Percentiles rank a stretch among this genome's conserved stretches.
Conservation (phyloP, 2,329 filamentous ascomycete genomes). For the Scedosporium aurantiacum region DNA sequence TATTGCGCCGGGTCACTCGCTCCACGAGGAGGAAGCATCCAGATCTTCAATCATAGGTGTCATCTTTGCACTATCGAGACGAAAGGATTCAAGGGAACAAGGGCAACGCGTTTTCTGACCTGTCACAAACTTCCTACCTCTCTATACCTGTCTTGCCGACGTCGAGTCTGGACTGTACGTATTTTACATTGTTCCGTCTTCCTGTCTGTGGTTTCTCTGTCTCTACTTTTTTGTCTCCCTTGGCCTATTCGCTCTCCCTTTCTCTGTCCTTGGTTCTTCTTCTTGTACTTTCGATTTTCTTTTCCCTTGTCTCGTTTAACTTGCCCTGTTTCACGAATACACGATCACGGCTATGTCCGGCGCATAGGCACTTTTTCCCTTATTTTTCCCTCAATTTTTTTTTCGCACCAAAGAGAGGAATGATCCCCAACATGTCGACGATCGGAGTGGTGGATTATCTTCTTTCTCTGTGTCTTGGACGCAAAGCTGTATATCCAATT, state of each 20-base stretch:
- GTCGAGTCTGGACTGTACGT: conserved; percentile 5
- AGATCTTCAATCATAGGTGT: neutral
- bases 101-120: neutral
- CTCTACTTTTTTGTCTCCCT: neutral
- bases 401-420: neutral
- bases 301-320: neutral
- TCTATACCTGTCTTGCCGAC: neutral
- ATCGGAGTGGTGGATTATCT: neutral
- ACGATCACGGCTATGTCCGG: neutral
- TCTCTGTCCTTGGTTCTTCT: neutral
- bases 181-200: conserved; percentile 1
- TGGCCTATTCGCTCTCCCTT: neutral
- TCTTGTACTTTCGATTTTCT: neutral
- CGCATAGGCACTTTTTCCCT: neutral
- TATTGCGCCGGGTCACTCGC: neutral
- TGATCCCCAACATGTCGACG: neutral
- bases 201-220: neutral
- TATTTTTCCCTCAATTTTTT: neutral
- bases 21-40: neutral
- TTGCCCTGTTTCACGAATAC: neutral
- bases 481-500: conserved; percentile 1
- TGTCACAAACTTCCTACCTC: neutral
- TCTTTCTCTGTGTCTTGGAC: neutral
- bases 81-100: conserved; percentile 1
- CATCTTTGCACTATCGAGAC: neutral